Evolutionary conservation across 1,284 basidiomycete species (phyloP).

Genomic region (Boletus smithii): DNA sequence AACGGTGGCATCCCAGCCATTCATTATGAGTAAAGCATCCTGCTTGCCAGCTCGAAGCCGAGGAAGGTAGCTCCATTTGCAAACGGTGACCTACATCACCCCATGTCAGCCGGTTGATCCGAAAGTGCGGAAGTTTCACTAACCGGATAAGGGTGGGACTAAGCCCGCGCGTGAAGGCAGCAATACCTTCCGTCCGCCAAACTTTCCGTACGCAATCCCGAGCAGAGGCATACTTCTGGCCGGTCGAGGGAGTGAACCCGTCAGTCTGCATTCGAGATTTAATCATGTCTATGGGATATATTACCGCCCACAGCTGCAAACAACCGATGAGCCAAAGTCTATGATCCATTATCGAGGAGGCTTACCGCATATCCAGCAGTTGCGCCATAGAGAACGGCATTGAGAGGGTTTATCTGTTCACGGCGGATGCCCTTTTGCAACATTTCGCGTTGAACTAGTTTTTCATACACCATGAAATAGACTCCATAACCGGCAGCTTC

Average conservation of each 20-base stretch:
- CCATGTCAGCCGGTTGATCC: slow-evolving; percentile 15
- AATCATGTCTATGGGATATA: slow-evolving; percentile 93
- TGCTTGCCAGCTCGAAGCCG: slow-evolving; percentile 85
- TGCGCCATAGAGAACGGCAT: slow-evolving; percentile 82
- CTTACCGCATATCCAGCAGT: slow-evolving; percentile 80
- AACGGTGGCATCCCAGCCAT: background rate
- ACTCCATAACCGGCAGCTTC: slow-evolving; percentile 84
- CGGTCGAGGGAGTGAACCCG: slow-evolving; percentile 69
- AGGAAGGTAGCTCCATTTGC: slow-evolving; percentile 94
- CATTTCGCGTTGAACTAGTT: slow-evolving; percentile 84
- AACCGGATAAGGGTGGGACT: slow-evolving; percentile 88
- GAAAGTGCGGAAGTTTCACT: slow-evolving; percentile 26
- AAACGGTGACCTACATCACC: slow-evolving; percentile 65
- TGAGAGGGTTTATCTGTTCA: slow-evolving; percentile 73
- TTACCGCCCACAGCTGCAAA: slow-evolving; percentile 72
- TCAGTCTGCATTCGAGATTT: slow-evolving; percentile 97
- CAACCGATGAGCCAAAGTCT: slow-evolving; percentile 1
- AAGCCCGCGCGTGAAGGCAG: slow-evolving; percentile 88
- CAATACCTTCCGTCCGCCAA: slow-evolving; percentile 76
- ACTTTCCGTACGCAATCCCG: slow-evolving; percentile 81
- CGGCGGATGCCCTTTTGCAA: slow-evolving; percentile 63
- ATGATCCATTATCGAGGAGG: slow-evolving; percentile 8
- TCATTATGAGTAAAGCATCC: slow-evolving; percentile 48
- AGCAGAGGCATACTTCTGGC: slow-evolving; percentile 79
- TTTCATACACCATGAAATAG: slow-evolving; percentile 94